Base-by-base conservation (phyloP, 148 eudicot genomes). In the Bassia scoparia region DNA sequence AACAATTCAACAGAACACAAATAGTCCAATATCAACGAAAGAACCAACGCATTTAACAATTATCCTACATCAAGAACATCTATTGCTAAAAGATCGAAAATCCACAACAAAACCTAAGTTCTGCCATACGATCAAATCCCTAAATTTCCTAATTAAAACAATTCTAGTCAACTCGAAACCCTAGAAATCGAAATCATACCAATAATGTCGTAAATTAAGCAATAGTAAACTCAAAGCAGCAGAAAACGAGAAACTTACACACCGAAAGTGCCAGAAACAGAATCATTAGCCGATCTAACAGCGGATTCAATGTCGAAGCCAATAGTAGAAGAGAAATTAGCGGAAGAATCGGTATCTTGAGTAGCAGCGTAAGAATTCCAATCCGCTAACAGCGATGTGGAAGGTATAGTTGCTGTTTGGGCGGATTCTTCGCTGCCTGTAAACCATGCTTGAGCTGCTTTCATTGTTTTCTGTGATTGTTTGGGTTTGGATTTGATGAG, bases 271-370 rank as follows among this genome's bases (percentile, higher is more conserved):
- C 97, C 97, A 49, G 97, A 76, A 63, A 91, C 96, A 66, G 91
- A 81, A 48, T 94, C 96, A 77, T 91, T 94, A 34, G 96, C 97
- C 62, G 96, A 87, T 67, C 97, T 78, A 29, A 91, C 95, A n/a
- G 98, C 98, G n/a, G 98, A 75, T 86, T 94, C 98, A 31, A 94
- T 81, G 80, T 94, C 98, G 77, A 95, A 95, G 0, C 84, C 87
- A 54, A 83, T 76, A 44, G 86, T 20, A 43, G 84, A 63, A 27
- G 86, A 61, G 70, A 76, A 68, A 72, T 87, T 91, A 11, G 79
- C 83, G 6, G 94, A 76, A 30, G 71, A 16, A 12, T 20, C 27
- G 2, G 33, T 27, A 17, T 75, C 69, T 79, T 74, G 83, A n/a
- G 90, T 33, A 18, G 97, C 70, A 10, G 92, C 83, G 79, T 94